These are phyloP conservation scores for Aspergillus viridinutans DNA, from an alignment of 2,329 filamentous ascomycete species.

Conservation along the genomic window DNA sequence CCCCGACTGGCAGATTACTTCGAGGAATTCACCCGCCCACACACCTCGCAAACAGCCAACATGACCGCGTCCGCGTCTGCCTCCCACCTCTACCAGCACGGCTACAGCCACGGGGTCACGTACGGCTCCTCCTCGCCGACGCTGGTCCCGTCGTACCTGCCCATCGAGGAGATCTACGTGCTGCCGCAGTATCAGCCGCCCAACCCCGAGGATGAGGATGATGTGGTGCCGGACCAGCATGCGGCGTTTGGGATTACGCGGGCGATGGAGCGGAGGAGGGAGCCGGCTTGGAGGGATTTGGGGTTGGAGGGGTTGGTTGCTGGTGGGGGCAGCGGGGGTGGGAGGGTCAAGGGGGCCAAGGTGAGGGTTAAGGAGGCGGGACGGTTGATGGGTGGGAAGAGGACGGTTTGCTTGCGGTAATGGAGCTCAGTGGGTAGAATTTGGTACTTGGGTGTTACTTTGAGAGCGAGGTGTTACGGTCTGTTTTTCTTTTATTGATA, in stretches of 20 bases:
- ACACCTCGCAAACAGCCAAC: constrained; percentile 29
- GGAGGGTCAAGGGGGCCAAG: constrained; percentile 11
- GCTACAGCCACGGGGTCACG: constrained; percentile 18
- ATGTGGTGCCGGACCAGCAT: constrained; percentile 64
- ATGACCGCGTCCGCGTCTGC: constrained; percentile 7
- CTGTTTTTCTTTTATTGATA: background rate
- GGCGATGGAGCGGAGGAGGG: constrained; percentile 53
- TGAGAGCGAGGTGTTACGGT: background rate
- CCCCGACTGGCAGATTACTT: constrained; percentile 47
- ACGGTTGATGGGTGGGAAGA: constrained; percentile 36
- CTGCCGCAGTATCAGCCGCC: constrained; percentile 57
- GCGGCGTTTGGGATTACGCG: constrained; percentile 63
- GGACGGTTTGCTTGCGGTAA: constrained; percentile 36
- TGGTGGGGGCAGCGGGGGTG: constrained; percentile 15
- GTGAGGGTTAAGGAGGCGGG: constrained; percentile 27
- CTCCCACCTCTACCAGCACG: constrained; percentile 14
- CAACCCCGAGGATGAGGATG: constrained; percentile 64
- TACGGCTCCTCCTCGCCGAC: constrained; percentile 30
- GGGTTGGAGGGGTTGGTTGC: constrained; percentile 20
- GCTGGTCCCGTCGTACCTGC: constrained; percentile 41
- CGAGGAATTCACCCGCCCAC: constrained; percentile 48
- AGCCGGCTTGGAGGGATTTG: constrained; percentile 57
- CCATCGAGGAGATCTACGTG: constrained; percentile 60
- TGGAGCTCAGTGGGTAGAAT: background rate
- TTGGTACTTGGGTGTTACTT: background rate